A percentile compares a stretch with the other conserved stretches of the same genome.
Evolutionary conservation across 768 basidiomycete species (phyloP).

Genomic region (Boletales sp.): DNA sequence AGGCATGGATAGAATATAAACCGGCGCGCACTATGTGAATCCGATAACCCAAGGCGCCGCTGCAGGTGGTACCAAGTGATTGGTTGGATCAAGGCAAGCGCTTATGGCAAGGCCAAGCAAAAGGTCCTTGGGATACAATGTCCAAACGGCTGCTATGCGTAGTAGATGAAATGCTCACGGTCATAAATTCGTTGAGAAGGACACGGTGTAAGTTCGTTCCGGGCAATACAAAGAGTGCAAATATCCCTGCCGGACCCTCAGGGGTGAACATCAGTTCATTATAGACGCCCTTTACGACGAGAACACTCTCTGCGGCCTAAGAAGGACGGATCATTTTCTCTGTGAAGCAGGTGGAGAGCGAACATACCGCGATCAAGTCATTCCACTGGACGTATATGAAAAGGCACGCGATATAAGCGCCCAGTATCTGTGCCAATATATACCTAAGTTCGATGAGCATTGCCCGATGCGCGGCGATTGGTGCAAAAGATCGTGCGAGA

Average conservation of each 20-base stretch:
- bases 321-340: not conserved
- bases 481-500: constrained; percentile 8
- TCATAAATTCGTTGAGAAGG: constrained; percentile 39
- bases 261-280: constrained; percentile 33
- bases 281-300: constrained; percentile 26
- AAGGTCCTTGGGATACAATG: constrained; percentile 9
- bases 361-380: constrained; percentile 43
- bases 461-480: not conserved
- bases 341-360: constrained; percentile 40
- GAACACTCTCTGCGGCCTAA: constrained; percentile 26
- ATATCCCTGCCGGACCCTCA: constrained; percentile 35
- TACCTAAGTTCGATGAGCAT: constrained; percentile 40
- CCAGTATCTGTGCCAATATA: constrained; percentile 62
- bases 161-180: constrained; percentile 19
- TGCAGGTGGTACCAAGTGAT: constrained; percentile 51
- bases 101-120: constrained; percentile 21
- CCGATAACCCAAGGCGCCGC: constrained; percentile 50
- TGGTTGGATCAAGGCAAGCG: constrained; percentile 49
- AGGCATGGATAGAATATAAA: not conserved
- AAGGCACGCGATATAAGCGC: constrained; percentile 60
- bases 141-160: not conserved
- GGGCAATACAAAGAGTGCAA: constrained; percentile 35
- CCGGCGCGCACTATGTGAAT: constrained; percentile 50
- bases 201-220: constrained; percentile 28
- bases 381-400: constrained; percentile 63